These are phyloP conservation scores for Allomyces arbusculus DNA, from an alignment of 192 early-diverging fungal genomes.

Conservation along the genomic window DNA sequence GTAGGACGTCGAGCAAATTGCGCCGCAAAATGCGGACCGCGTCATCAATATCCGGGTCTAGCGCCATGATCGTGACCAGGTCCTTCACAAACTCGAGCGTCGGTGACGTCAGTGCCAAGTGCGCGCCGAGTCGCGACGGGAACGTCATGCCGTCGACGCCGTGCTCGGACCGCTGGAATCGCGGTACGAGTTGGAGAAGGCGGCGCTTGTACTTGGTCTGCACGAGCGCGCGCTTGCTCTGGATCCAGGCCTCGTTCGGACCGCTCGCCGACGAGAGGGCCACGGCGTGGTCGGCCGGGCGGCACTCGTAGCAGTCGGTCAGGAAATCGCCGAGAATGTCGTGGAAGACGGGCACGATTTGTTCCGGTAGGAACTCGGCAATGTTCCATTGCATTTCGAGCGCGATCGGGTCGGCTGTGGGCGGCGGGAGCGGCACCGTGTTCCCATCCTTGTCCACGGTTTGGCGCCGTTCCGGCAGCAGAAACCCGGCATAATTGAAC, in stretches of 20 bases:
- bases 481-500: slow-evolving; percentile 59
- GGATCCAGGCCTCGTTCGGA: background rate
- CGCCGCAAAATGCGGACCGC: slow-evolving; percentile 66
- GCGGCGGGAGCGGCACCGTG: slow-evolving; percentile 1
- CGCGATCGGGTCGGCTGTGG: slow-evolving; percentile 8
- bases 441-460: background rate
- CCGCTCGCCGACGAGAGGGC: background rate
- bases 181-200: slow-evolving; percentile 37
- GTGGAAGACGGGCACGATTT: background rate
- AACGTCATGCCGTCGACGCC: background rate
- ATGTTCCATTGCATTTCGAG: slow-evolving; percentile 74
- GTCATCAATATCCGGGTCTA: slow-evolving; percentile 48
- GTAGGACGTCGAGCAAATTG: slow-evolving; percentile 50
- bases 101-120: slow-evolving; percentile 33
- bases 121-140: background rate
- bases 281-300: background rate
- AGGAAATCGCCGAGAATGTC: background rate
- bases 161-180: slow-evolving; percentile 20
- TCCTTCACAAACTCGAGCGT: slow-evolving; percentile 71
- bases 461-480: background rate
- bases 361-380: slow-evolving; percentile 54
- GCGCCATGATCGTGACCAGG: slow-evolving; percentile 48
- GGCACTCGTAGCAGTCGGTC: background rate
- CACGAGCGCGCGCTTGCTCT: background rate
- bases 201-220: slow-evolving; percentile 26